Evolutionary conservation across 805 yeast genomes (phyloP), one percentile per base, ranked within the genome.

Genomic region (Sungouiozyma intestinalis): DNA sequence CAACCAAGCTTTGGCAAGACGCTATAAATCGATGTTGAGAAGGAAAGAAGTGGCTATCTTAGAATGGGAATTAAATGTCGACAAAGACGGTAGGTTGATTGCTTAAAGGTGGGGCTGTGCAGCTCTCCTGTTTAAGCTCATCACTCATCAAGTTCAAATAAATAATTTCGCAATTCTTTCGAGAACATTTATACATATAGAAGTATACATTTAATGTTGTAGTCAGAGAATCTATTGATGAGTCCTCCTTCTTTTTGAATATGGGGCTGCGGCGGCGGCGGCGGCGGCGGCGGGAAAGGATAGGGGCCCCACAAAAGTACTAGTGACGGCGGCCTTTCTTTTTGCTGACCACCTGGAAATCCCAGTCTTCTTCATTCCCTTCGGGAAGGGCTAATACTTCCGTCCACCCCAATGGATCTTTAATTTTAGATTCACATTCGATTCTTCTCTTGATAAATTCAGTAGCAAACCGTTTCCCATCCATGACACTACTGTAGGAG

Each of bases 391-490:
- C 63, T 41, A 83, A 66, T 3, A 88, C 92, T 45, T 79, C 82
- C 39, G 73, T 69, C 96, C 96, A 87, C 35, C 78, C 70, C 49
- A 75, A 68, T 7, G 74, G 71, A 44, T 74, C 72, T 38, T 62
- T 61, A 24, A 65, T 62, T 21, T 63, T 61, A 33, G 57, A 72
- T 53, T 87, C 97, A 43, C 85, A 88, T 39, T 68, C 72, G 46
- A 72, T 73, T 56, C 92, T 80, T 57, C 83, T 78, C 63, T 80
- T 82, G 57, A 81, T 69, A 60, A 92, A 92, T 57, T 92, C 98
- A 43, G 73, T 75, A 0, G 98, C 95, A 68, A 88, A 90, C 50
- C 95, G 73, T 58, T 95, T 79, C 18, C 97, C 97, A 60, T 92
- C 96, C 83, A 90, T 79, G 1, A 88, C 81, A 2, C 88, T 74